Conservation (phyloP, 305 asterid species). For the Solanum hybrid region DNA sequence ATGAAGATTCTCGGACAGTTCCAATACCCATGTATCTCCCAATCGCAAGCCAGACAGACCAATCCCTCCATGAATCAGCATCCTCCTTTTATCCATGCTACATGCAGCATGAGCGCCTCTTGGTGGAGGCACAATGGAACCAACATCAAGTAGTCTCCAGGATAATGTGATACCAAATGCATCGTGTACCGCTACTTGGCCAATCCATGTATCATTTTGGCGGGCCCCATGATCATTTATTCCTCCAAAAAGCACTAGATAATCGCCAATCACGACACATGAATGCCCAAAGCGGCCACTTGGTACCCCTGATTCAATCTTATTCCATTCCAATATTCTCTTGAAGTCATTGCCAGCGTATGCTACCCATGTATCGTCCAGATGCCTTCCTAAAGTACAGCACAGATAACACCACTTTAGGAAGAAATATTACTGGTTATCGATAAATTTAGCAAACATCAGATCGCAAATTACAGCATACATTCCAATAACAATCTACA, state of each 20-base stretch:
- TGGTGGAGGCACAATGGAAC: constrained; percentile 48
- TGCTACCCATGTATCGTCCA: constrained; percentile 89
- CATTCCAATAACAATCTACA: background rate
- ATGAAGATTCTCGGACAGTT: constrained; percentile 49
- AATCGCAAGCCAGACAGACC: constrained; percentile 57
- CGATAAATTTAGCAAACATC: background rate
- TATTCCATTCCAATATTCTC: constrained; percentile 57
- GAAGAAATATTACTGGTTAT: background rate
- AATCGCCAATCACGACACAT: constrained; percentile 48
- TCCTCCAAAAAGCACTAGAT: constrained; percentile 79
- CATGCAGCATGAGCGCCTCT: constrained; percentile 96
- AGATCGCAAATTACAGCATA: background rate
- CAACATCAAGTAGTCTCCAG: constrained; percentile 65
- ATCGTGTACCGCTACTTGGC: constrained; percentile 34
- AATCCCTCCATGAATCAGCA: constrained; percentile 87
- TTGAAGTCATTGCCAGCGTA: constrained; percentile 35
- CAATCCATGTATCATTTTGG: constrained; percentile 73
- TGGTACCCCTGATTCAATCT: constrained; percentile 56
- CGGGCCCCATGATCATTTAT: constrained; percentile 71
- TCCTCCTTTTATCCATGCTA: constrained; percentile 37
- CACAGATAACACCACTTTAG: constrained; percentile 9
- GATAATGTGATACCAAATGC: constrained; percentile 39
- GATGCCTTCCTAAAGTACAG: constrained; percentile 61
- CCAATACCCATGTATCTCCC: constrained; percentile 69
- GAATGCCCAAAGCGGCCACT: constrained; percentile 91